These are phyloP conservation scores for Avicennia marina DNA, from an alignment of 257 asterid species.

Conservation along the genomic window DNA sequence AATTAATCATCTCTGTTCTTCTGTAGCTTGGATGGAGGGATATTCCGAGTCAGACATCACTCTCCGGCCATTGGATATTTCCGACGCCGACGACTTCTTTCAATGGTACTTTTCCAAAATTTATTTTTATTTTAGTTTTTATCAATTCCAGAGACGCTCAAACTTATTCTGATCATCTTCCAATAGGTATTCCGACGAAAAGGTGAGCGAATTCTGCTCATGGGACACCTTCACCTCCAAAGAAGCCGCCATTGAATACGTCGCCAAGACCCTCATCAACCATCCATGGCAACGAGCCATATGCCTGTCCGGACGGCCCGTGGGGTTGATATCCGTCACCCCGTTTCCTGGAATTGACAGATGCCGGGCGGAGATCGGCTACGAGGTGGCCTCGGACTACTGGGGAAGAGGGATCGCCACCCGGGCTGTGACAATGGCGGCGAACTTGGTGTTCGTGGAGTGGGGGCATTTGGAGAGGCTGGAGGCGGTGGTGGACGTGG, in stretches of 20 bases:
- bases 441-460: slow-evolving; percentile 46
- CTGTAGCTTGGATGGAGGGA: too few relatives aligned
- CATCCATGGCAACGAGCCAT: slow-evolving; percentile 65
- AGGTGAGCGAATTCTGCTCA: slow-evolving; percentile 62
- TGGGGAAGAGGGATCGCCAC: slow-evolving; percentile 88
- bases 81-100: slow-evolving; percentile 61
- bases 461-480: slow-evolving; percentile 71
- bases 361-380: slow-evolving; percentile 76
- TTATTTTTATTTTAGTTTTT: too few relatives aligned
- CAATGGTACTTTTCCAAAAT: too few relatives aligned
- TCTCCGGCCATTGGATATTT: slow-evolving; percentile 43
- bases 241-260: slow-evolving; percentile 39
- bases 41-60: background rate
- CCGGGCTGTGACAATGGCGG: slow-evolving; percentile 65
- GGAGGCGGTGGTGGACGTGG: slow-evolving; percentile 71
- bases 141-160: too few relatives aligned
- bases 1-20: too few relatives aligned
- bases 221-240: slow-evolving; percentile 52
- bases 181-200: slow-evolving; percentile 47
- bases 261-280: slow-evolving; percentile 16
- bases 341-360: slow-evolving; percentile 33
- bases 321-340: slow-evolving; percentile 46
- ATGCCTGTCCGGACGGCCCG: slow-evolving; percentile 44
- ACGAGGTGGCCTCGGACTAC: slow-evolving; percentile 49
- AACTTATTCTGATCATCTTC: too few relatives aligned